These are phyloP conservation scores for Penicillium ochrochloron DNA, from an alignment of 495 filamentous ascomycete genomes.

Conservation along the genomic window DNA sequence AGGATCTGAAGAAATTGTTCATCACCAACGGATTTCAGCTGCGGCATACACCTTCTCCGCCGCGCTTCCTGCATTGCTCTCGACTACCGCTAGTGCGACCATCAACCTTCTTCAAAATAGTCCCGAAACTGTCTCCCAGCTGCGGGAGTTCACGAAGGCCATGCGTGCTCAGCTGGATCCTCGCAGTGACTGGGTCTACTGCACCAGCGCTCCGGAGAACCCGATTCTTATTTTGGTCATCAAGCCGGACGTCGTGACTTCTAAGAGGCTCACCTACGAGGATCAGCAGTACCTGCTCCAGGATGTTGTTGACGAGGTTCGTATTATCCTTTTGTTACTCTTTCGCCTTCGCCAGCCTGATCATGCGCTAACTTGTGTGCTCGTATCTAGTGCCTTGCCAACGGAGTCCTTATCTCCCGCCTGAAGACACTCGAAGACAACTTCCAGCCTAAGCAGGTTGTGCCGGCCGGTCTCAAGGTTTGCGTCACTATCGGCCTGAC, in stretches of 20 bases:
- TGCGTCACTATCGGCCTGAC: conserved; percentile 85
- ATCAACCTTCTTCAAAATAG: conserved; percentile 81
- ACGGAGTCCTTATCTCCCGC: conserved; percentile 85
- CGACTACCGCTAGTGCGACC: conserved; percentile 91
- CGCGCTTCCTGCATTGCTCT: conserved; percentile 88
- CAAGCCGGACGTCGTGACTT: conserved; percentile 79
- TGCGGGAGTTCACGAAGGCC: conserved; percentile 79
- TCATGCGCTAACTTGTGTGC: conserved; percentile 16
- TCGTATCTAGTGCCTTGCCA: conserved; percentile 64
- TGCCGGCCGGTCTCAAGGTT: conserved; percentile 83
- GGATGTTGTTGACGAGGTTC: conserved; percentile 92
- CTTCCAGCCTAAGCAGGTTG: conserved; percentile 64
- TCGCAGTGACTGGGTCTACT: conserved; percentile 88
- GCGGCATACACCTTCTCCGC: conserved; percentile 94
- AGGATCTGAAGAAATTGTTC: conserved; percentile 84
- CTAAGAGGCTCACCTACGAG: conserved; percentile 64
- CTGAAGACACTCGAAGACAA: conserved; percentile 76
- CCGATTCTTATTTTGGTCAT: conserved; percentile 84
- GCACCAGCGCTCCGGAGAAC: conserved; percentile 82
- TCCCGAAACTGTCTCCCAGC: conserved; percentile 73
- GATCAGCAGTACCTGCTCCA: conserved; percentile 88
- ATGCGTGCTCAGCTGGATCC: conserved; percentile 90
- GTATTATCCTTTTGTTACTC: conserved; percentile 19
- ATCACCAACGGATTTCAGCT: conserved; percentile 91
- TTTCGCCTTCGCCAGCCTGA: not conserved